Percentiles rank a stretch among this genome's conserved stretches.
Evolutionary conservation across 139 green algal species (phyloP).

Genomic region (Monoraphidium neglectum): DNA sequence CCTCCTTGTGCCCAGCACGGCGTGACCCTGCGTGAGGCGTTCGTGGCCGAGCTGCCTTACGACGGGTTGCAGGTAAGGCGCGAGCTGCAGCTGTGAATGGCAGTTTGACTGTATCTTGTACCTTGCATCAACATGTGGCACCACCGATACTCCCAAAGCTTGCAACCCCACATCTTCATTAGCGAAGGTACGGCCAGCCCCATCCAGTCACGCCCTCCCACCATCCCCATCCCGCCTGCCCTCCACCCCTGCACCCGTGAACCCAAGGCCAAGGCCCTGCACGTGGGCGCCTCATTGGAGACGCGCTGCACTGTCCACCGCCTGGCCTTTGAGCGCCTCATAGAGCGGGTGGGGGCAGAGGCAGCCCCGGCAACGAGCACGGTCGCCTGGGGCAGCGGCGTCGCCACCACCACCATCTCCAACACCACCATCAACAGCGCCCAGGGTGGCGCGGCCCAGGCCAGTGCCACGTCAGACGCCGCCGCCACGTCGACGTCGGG

Average conservation of each 20-base stretch:
- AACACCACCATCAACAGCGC: not conserved
- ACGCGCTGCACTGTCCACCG: slow-evolving; percentile 7
- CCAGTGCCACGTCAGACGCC: not conserved
- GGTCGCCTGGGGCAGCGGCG: not conserved
- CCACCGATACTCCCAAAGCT: too few relatives aligned
- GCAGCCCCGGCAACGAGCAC: not conserved
- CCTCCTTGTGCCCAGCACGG: too few relatives aligned
- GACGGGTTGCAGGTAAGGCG: too few relatives aligned
- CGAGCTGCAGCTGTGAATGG: too few relatives aligned
- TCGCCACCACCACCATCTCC: not conserved
- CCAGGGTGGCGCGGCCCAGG: not conserved
- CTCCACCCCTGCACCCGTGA: not conserved
- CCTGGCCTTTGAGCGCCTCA: slow-evolving; percentile 5
- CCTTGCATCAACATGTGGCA: too few relatives aligned
- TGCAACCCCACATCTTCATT: too few relatives aligned
- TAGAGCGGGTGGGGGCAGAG: not conserved
- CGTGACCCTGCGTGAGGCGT: too few relatives aligned
- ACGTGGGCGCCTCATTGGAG: slow-evolving; percentile 6
- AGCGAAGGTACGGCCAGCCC: too few relatives aligned
- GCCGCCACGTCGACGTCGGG: not conserved
- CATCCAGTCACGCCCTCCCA: too few relatives aligned
- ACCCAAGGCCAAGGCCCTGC: slow-evolving; percentile 12
- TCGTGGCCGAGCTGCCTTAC: too few relatives aligned
- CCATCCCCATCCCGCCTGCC: not conserved
- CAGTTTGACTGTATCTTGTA: too few relatives aligned